Conservation (phyloP, 148 eudicot species). For the Camellia lanceoleosa region DNA sequence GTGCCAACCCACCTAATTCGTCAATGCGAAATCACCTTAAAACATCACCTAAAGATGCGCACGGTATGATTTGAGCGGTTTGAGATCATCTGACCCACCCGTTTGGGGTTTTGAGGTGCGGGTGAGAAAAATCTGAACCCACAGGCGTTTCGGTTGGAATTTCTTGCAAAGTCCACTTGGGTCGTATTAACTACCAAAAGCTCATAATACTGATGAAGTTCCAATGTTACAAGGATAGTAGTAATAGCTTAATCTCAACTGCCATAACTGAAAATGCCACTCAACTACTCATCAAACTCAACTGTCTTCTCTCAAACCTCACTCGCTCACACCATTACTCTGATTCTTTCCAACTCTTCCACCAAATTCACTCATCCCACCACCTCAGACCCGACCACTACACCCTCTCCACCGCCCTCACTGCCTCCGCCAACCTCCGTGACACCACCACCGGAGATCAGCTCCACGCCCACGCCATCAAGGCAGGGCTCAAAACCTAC, state of each 20-base stretch:
- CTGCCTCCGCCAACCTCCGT: conserved; percentile 45
- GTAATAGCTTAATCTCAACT: not conserved
- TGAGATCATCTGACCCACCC: no score
- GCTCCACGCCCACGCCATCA: conserved; percentile 52
- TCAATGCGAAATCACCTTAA: no score
- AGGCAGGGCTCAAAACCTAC: conserved; percentile 43
- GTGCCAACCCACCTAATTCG: no score
- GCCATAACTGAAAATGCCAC: conserved; percentile 16
- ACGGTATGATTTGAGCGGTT: no score
- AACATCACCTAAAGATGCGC: no score
- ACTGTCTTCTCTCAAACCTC: conserved; percentile 48
- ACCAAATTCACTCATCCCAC: conserved; percentile 50
- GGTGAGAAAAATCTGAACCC: no score
- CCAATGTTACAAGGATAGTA: not conserved
- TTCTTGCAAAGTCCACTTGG: no score
- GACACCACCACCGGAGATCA: conserved; percentile 38
- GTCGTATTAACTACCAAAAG: no score
- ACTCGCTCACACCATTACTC: conserved; percentile 36
- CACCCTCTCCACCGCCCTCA: conserved; percentile 66
- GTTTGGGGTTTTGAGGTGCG: no score
- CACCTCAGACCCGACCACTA: conserved; percentile 62
- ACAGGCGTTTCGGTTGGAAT: no score
- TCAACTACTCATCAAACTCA: conserved; percentile 52
- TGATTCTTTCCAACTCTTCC: conserved; percentile 52
- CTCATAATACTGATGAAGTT: conserved; percentile 10